Evolutionary conservation across 1,284 basidiomycete genomes (phyloP), one percentile per base, ranked within the genome.

Genomic region (Apiotrichum sp.): DNA sequence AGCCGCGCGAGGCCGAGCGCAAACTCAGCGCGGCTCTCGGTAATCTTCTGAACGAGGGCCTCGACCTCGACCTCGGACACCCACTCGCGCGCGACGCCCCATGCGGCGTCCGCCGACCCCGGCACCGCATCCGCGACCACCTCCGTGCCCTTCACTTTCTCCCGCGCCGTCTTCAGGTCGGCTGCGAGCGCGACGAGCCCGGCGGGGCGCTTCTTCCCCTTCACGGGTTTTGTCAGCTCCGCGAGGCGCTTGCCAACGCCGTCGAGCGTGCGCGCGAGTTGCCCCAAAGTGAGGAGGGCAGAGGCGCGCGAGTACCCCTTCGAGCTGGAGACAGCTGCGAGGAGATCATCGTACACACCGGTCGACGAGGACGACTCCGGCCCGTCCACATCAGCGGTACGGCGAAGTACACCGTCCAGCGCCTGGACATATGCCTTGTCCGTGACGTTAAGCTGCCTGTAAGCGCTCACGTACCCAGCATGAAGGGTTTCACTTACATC

Each of bases 181-280:
- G 29, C 41, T 2, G 53, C 39, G 29, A 63, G 46, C 6, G 54
- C 47, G 2, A 49, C 41, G 1, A 63, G 43, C 2, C 45, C 44
- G 7, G 60, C 40, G 3, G 59, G 50, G 36, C 62, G 61, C 54
- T 66, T 68, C 49, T 66, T 66, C 14, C 65, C 65, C 47, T 66
- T 66, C 8, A 47, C 42, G 3, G 61, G 53, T 36, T 62, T 62
- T 6, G 57, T 47, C 11, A 50, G 31, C 35, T 61, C 57, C 6
- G 48, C 44, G 11, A 59, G 32, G n/a, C 59, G 53, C 35, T 49
- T 46, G 22, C 41, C 10, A 3, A 63, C 47, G 8, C 61, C 38
- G 35, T 62, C 62, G 9, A 55, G 32, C 5, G 62, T 49, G 34
- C 55, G 55, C 3, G 43, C 49, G 0, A 57, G 47, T 39, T 54